Percentiles rank a stretch among this genome's conserved stretches.
phyloP scores from a whole-genome alignment of 495 filamentous ascomycete genomes.

The Penicillium samsonianum region DNA sequence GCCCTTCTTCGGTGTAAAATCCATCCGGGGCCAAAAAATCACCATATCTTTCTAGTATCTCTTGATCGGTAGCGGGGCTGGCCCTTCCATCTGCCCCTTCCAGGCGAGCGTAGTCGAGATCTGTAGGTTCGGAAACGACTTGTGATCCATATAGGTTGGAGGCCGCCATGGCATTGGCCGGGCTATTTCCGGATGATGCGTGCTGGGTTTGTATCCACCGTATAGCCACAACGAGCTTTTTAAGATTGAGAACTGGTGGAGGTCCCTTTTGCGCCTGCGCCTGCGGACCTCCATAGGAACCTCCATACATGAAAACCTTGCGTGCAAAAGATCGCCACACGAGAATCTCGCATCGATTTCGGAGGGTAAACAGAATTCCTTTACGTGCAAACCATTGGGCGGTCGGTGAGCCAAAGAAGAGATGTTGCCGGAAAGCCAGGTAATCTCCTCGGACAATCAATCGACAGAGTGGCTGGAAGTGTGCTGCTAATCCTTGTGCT shows the following conservation, averaged over 20 bases:
- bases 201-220: constrained; percentile 44
- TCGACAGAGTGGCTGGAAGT: constrained; percentile 71
- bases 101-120: constrained; percentile 37
- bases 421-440: constrained; percentile 68
- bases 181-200: constrained; percentile 6
- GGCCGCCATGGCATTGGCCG: constrained; percentile 14
- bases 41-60: constrained; percentile 32
- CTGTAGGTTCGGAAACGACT: constrained; percentile 30
- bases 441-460: constrained; percentile 81
- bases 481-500: constrained; percentile 63
- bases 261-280: constrained; percentile 42
- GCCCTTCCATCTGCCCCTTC: constrained; percentile 9
- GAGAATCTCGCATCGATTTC: constrained; percentile 72
- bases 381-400: constrained; percentile 74
- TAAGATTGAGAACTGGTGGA: constrained; percentile 47
- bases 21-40: constrained; percentile 42
- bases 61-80: constrained; percentile 15
- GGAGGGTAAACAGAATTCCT: constrained; percentile 70
- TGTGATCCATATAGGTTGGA: constrained; percentile 34
- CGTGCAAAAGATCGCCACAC: constrained; percentile 84
- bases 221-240: constrained; percentile 41
- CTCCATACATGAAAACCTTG: constrained; percentile 68
- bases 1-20: constrained; percentile 39
- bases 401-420: constrained; percentile 51
- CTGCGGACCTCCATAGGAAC: constrained; percentile 50